These are phyloP conservation scores for Gossypium bickii DNA, from an alignment of 345 rosid genomes.

Conservation along the genomic window DNA sequence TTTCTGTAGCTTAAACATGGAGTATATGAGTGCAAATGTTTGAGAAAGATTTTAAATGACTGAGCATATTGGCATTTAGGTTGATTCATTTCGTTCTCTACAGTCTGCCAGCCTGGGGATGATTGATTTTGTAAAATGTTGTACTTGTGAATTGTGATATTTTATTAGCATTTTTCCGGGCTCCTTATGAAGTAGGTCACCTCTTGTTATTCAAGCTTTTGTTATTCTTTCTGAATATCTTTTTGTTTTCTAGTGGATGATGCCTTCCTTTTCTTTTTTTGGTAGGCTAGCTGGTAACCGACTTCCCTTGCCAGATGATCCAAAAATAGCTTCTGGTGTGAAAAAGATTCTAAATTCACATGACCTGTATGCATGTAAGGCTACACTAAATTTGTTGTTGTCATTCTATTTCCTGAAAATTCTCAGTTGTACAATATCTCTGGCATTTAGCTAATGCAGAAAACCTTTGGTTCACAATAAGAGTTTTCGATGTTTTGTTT, in stretches of 20 bases:
- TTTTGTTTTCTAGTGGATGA: neutral
- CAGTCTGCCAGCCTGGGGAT: neutral
- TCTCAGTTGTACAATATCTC: neutral
- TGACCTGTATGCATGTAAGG: slow-evolving; percentile 28
- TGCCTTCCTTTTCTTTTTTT: slow-evolving; percentile 4
- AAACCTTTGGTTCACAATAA: neutral
- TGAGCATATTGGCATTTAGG: neutral
- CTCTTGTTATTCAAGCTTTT: neutral
- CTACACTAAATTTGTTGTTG: slow-evolving; percentile 11
- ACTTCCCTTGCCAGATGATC: slow-evolving; percentile 23
- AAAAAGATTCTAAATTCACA: slow-evolving; percentile 23
- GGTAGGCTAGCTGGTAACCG: slow-evolving; percentile 36
- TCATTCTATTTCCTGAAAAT: slow-evolving; percentile 9
- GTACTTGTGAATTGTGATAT: neutral
- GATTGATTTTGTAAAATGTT: neutral
- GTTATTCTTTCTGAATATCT: neutral
- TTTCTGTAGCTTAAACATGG: neutral
- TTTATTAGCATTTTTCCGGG: neutral
- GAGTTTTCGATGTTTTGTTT: neutral
- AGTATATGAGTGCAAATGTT: neutral
- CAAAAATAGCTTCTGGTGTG: slow-evolving; percentile 26
- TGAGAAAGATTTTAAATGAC: neutral
- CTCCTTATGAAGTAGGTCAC: neutral
- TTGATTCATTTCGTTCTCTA: neutral
- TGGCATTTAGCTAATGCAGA: slow-evolving; percentile 2